Evolutionary conservation across 2,329 filamentous ascomycete species (phyloP).

Genomic region (Domatiomyces globalis): DNA sequence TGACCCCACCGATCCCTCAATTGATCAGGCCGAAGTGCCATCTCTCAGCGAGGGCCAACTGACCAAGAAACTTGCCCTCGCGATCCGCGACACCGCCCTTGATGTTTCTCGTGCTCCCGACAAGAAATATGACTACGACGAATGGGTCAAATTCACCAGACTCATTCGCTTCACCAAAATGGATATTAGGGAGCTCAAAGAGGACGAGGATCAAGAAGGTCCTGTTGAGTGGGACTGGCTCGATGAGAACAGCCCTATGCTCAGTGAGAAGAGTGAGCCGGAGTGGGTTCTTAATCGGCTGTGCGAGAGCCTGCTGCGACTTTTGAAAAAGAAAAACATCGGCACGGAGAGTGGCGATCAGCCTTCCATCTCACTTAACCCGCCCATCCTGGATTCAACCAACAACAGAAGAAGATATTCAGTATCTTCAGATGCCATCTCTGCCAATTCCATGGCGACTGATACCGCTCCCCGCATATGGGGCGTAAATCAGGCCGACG

Average conservation of each 20-base stretch:
- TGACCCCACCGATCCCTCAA: constrained; percentile 8
- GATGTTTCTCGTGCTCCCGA: constrained; percentile 46
- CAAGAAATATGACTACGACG: constrained; percentile 61
- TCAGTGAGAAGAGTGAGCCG: constrained; percentile 47
- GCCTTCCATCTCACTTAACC: background rate
- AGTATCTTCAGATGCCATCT: background rate
- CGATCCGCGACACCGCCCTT: constrained; percentile 52
- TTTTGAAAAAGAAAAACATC: constrained; percentile 14
- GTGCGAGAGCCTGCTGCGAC: constrained; percentile 47
- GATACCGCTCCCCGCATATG: background rate
- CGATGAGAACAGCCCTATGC: constrained; percentile 52
- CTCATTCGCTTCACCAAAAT: constrained; percentile 48
- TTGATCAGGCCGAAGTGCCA: constrained; percentile 36
- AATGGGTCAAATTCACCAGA: constrained; percentile 74
- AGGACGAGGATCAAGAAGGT: constrained; percentile 43
- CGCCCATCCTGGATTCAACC: background rate
- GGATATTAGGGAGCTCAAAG: constrained; percentile 22
- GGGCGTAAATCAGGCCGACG: constrained; percentile 4
- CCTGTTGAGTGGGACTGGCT: constrained; percentile 60
- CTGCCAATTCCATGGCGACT: background rate
- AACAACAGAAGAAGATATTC: too few species aligned
- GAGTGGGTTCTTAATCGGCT: constrained; percentile 54
- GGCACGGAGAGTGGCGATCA: constrained; percentile 1
- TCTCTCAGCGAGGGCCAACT: constrained; percentile 42
- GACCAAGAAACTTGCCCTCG: constrained; percentile 48